Percentiles rank a stretch among this genome's conserved stretches.
phyloP scores from a whole-genome alignment of 345 rosid genomes.

The Euphorbia lathyris region DNA sequence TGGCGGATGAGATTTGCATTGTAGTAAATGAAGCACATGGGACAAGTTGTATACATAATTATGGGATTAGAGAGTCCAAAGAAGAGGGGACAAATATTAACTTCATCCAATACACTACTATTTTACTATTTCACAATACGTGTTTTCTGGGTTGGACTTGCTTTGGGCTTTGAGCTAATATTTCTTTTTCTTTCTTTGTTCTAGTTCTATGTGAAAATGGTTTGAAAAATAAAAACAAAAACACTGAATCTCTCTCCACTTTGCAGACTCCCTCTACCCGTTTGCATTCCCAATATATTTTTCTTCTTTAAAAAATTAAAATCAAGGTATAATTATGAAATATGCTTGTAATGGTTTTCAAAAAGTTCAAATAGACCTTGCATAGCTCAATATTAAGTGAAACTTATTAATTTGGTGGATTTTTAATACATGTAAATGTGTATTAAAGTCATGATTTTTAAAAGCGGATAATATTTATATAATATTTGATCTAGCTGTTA shows the following conservation, averaged over 20 bases:
- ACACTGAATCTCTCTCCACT: constrained; percentile 23
- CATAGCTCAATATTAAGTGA: too few relatives aligned
- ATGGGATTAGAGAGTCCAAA: background rate
- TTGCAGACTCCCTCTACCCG: constrained; percentile 5
- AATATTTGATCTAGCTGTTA: too few relatives aligned
- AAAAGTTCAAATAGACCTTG: too few relatives aligned
- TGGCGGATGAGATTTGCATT: too few relatives aligned
- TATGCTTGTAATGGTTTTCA: too few relatives aligned
- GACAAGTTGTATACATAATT: background rate
- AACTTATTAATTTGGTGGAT: too few relatives aligned
- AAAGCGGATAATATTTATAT: too few relatives aligned
- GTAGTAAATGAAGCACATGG: too few relatives aligned
- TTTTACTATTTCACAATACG: constrained; percentile 25
- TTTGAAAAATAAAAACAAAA: background rate
- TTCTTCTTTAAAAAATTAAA: too few relatives aligned
- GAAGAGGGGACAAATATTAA: constrained; percentile 38
- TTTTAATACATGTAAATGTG: too few relatives aligned
- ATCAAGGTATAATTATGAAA: too few relatives aligned
- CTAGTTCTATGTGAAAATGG: constrained; percentile 33
- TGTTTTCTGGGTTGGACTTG: constrained; percentile 41
- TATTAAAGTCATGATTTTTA: too few relatives aligned
- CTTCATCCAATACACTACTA: constrained; percentile 27
- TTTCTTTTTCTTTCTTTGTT: background rate
- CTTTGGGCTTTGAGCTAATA: constrained; percentile 32
- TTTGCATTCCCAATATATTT: constrained; percentile 15